A percentile compares a stretch with the other conserved stretches of the same genome.
Evolutionary conservation across 1,284 basidiomycete species (phyloP).

Genomic region (Uromyces viciae-fabae): DNA sequence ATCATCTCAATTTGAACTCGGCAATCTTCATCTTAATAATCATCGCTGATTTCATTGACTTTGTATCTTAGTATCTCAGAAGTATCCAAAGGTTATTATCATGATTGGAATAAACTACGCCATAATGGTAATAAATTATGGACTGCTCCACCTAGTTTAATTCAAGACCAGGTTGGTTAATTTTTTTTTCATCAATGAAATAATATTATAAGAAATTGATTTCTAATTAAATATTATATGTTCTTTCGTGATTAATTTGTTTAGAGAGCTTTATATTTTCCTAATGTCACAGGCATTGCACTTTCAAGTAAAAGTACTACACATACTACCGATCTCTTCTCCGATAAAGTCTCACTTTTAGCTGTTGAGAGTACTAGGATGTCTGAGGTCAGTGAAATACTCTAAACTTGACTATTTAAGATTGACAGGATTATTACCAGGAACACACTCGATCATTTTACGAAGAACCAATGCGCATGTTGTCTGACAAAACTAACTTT

Average conservation of each 20-base stretch:
- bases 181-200: background rate
- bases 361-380: slow-evolving; percentile 45
- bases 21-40: background rate
- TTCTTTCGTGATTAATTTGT: background rate
- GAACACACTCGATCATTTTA: slow-evolving; percentile 43
- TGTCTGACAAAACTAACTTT: slow-evolving; percentile 26
- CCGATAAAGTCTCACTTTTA: slow-evolving; percentile 33
- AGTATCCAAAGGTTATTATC: slow-evolving; percentile 44
- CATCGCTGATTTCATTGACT: background rate
- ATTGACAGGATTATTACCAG: background rate
- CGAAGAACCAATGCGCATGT: slow-evolving; percentile 21
- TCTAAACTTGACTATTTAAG: background rate
- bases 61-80: slow-evolving; percentile 27
- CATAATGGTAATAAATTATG: slow-evolving; percentile 45
- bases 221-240: background rate
- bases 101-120: slow-evolving; percentile 41
- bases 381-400: slow-evolving; percentile 38
- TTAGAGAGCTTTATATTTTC: slow-evolving; percentile 42
- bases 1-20: background rate
- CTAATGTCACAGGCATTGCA: slow-evolving; percentile 32
- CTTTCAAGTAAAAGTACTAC: slow-evolving; percentile 29
- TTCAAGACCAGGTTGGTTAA: slow-evolving; percentile 33
- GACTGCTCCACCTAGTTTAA: slow-evolving; percentile 44
- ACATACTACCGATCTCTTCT: slow-evolving; percentile 43
- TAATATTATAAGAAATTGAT: background rate